phyloP scores from a whole-genome alignment of 2,329 filamentous ascomycete genomes.

The Scytalidium sp. region DNA sequence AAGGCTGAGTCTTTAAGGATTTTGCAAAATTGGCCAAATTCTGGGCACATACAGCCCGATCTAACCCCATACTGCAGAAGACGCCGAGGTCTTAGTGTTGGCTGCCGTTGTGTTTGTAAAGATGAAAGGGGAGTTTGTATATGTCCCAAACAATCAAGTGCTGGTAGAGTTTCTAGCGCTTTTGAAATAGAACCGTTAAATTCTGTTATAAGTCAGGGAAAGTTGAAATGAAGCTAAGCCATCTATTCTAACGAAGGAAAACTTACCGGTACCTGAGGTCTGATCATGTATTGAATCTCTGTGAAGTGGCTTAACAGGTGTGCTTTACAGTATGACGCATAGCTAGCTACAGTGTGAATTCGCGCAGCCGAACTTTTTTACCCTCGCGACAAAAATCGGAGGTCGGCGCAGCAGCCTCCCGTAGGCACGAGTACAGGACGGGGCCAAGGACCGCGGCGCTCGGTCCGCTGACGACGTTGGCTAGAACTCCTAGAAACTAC shows the following conservation, averaged over 20 bases:
- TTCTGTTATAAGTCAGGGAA: too few relatives aligned
- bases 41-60: slow-evolving; percentile 56
- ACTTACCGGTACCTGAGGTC: too few relatives aligned
- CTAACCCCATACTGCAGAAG: slow-evolving; percentile 45
- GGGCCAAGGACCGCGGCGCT: background rate
- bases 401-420: background rate
- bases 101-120: too few relatives aligned
- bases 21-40: slow-evolving; percentile 76
- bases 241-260: too few relatives aligned
- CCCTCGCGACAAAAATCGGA: background rate
- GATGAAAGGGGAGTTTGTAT: background rate
- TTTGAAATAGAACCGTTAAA: too few relatives aligned
- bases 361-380: background rate
- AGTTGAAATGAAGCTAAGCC: too few relatives aligned
- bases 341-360: background rate
- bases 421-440: too few relatives aligned
- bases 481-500: background rate
- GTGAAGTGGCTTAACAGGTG: background rate
- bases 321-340: background rate
- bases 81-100: too few relatives aligned
- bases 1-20: slow-evolving; percentile 69
- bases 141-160: background rate
- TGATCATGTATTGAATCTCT: background rate
- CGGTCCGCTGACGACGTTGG: background rate
- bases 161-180: background rate